phyloP scores from a whole-genome alignment of 192 early-diverging fungal genomes.

The Coemansia sp. region DNA sequence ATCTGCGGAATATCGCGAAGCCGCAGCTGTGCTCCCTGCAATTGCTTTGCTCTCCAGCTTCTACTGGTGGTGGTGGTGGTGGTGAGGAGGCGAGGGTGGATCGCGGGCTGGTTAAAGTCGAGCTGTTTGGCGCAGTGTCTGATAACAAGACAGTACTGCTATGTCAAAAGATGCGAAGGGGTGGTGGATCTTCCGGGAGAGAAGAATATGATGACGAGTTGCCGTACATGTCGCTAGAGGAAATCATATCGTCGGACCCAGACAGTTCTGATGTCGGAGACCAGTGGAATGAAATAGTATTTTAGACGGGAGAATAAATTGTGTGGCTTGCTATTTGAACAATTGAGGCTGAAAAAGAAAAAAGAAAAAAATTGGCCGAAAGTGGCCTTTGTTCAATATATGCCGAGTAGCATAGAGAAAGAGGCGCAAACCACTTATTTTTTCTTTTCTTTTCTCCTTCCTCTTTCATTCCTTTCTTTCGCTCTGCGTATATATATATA shows the following conservation, averaged over 20 bases:
- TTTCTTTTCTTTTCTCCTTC: too few relatives aligned
- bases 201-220: background rate
- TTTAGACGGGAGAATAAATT: too few relatives aligned
- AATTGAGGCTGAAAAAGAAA: too few relatives aligned
- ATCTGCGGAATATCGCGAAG: slow-evolving; percentile 4
- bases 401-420: too few relatives aligned
- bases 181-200: background rate
- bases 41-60: slow-evolving; percentile 14
- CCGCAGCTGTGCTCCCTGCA: slow-evolving; percentile 37
- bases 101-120: slow-evolving; percentile 20
- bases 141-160: slow-evolving; percentile 35
- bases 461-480: background rate
- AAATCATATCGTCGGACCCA: slow-evolving; percentile 41
- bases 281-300: slow-evolving; percentile 30
- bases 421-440: too few relatives aligned
- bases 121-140: slow-evolving; percentile 45
- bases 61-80: background rate
- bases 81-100: too few relatives aligned
- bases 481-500: background rate
- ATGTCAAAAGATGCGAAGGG: slow-evolving; percentile 26
- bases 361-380: too few relatives aligned
- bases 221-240: slow-evolving; percentile 36
- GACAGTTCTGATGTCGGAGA: slow-evolving; percentile 35
- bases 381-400: too few relatives aligned
- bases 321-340: too few relatives aligned